Conservation (phyloP, 2,329 filamentous ascomycete species). For the Lasiodiplodia gonubiensis region DNA sequence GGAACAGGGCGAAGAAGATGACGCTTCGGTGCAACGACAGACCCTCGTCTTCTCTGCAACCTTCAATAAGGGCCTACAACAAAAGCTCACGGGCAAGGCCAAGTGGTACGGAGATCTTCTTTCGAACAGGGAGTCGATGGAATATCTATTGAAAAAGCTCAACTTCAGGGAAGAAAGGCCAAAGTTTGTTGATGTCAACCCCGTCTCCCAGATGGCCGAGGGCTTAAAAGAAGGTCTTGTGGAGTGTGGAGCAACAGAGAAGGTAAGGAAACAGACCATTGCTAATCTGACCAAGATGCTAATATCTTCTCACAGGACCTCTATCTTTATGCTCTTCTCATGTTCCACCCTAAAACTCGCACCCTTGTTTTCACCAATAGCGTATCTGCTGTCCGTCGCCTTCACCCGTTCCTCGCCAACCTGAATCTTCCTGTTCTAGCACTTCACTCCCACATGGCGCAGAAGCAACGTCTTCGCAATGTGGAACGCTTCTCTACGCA, state of each 20-base stretch:
- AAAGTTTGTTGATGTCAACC: conserved; percentile 91
- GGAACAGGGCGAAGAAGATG: background rate
- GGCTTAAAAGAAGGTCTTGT: conserved; percentile 87
- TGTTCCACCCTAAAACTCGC: conserved; percentile 80
- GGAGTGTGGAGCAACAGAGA: conserved; percentile 91
- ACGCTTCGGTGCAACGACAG: conserved; percentile 63
- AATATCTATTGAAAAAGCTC: conserved; percentile 87
- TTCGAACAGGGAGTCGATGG: conserved; percentile 81
- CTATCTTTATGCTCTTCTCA: conserved; percentile 85
- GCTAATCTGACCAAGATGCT: background rate
- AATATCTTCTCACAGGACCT: conserved; percentile 66
- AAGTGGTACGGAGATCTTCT: conserved; percentile 67
- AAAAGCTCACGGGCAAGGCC: conserved; percentile 82
- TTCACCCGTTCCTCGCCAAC: conserved; percentile 83
- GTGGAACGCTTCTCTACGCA: conserved; percentile 84
- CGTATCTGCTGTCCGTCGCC: conserved; percentile 85
- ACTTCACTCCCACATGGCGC: conserved; percentile 91
- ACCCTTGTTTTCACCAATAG: conserved; percentile 95
- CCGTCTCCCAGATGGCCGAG: conserved; percentile 84
- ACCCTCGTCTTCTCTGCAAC: conserved; percentile 97
- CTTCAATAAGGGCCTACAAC: conserved; percentile 88
- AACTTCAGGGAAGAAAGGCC: conserved; percentile 85
- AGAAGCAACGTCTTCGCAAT: conserved; percentile 92
- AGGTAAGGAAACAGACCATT: conserved; percentile 58
- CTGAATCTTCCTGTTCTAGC: conserved; percentile 77